Conservation (phyloP, 257 asterid species). For the Salvia rosmarinus region DNA sequence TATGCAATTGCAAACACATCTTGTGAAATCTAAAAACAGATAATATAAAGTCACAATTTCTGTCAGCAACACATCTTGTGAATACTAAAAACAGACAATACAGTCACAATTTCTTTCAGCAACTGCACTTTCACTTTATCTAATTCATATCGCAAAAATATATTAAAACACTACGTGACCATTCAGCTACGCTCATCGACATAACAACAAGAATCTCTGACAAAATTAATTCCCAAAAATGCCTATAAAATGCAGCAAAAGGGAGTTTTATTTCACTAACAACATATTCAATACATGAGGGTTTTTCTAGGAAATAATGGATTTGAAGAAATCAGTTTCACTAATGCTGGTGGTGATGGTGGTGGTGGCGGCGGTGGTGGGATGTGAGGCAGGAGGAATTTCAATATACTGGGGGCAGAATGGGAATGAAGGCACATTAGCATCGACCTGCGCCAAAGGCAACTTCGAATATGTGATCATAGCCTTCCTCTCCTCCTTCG, state of each 20-base stretch:
- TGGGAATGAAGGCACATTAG: slow-evolving; percentile 58
- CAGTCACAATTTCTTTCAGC: neutral
- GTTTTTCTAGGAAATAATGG: slow-evolving; percentile 23
- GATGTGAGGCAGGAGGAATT: slow-evolving; percentile 57
- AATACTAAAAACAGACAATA: neutral
- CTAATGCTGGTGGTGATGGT: slow-evolving; percentile 34
- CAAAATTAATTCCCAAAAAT: slow-evolving; percentile 33
- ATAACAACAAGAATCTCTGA: slow-evolving; percentile 21
- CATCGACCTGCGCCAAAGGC: slow-evolving; percentile 54
- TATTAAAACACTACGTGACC: slow-evolving; percentile 18
- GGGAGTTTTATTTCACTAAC: neutral
- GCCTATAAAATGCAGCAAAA: slow-evolving; percentile 35
- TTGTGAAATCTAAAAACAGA: too few relatives aligned
- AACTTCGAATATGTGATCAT: slow-evolving; percentile 51
- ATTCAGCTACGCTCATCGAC: slow-evolving; percentile 31
- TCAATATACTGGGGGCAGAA: slow-evolving; percentile 70
- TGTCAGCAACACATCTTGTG: neutral
- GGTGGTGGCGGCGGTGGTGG: slow-evolving; percentile 43
- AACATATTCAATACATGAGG: too few relatives aligned
- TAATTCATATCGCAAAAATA: neutral
- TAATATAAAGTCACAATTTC: too few relatives aligned
- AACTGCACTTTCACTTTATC: slow-evolving; percentile 6
- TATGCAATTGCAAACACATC: too few relatives aligned
- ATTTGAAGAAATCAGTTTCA: slow-evolving; percentile 35
- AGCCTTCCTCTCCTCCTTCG: slow-evolving; percentile 56